Conservation (phyloP, 2,329 filamentous ascomycete species). For the Fusarium sublunatum region DNA sequence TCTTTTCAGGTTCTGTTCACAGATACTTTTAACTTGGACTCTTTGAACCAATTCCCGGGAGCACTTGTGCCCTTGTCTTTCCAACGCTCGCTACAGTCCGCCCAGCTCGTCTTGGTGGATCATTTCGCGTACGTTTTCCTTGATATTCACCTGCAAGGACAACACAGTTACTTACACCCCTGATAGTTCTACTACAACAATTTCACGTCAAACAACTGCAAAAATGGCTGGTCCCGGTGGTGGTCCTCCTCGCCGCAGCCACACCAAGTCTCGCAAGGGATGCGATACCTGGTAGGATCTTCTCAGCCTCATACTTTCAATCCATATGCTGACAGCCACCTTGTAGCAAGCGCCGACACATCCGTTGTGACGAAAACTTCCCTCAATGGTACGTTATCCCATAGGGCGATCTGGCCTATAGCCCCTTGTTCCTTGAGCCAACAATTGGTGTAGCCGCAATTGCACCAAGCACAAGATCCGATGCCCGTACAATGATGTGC, state of each 20-base stretch:
- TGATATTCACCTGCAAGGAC: conserved; percentile 1
- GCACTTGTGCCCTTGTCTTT: conserved; percentile 23
- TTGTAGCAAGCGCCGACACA: conserved; percentile 86
- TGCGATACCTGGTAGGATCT: conserved; percentile 84
- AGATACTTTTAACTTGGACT: conserved; percentile 28
- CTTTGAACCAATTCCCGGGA: conserved; percentile 28
- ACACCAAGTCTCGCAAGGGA: conserved; percentile 98
- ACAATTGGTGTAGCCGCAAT: conserved; percentile 76
- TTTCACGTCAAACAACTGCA: conserved; percentile 50
- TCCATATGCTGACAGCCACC: conserved; percentile 16
- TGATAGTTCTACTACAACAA: conserved; percentile 46
- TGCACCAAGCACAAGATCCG: conserved; percentile 99
- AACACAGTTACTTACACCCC: conserved; percentile 26
- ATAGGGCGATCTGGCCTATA: background rate
- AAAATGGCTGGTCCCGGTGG: conserved; percentile 93
- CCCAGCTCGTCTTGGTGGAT: conserved; percentile 48
- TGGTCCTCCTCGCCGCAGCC: conserved; percentile 87
- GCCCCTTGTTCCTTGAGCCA: conserved; percentile 4
- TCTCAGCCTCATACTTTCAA: conserved; percentile 4
- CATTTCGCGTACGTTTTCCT: conserved; percentile 46
- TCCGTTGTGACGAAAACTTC: conserved; percentile 96
- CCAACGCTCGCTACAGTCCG: conserved; percentile 55
- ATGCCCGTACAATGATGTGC: conserved; percentile 95
- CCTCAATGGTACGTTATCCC: conserved; percentile 83
- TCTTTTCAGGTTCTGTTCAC: conserved; percentile 25